These are phyloP conservation scores for Metarhizium rileyi DNA, from an alignment of 2,329 filamentous ascomycete genomes.

Conservation along the genomic window DNA sequence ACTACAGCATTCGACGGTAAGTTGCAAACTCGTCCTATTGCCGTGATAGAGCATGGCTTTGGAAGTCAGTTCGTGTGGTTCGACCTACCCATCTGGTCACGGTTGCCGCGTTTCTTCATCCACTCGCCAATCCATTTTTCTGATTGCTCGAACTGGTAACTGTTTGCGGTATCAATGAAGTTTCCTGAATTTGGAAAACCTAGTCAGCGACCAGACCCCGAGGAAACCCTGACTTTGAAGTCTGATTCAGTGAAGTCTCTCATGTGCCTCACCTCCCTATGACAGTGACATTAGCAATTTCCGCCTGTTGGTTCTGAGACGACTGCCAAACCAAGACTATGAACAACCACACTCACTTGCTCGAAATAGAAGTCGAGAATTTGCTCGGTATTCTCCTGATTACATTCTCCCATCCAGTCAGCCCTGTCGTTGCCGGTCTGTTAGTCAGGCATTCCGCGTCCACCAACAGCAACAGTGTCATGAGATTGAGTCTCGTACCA, in stretches of 20 bases:
- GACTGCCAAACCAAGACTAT: neutral
- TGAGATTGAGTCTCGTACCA: constrained; percentile 23
- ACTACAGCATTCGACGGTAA: constrained; percentile 32
- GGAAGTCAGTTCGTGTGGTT: neutral
- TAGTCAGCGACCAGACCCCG: neutral
- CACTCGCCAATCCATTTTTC: constrained; percentile 62
- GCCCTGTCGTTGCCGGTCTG: constrained; percentile 27
- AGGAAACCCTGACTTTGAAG: neutral
- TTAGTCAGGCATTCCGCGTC: neutral
- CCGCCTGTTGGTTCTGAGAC: neutral
- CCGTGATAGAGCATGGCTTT: neutral
- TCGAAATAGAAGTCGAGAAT: constrained; percentile 58
- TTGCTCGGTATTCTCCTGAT: constrained; percentile 49
- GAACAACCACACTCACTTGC: constrained; percentile 26
- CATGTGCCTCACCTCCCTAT: constrained; percentile 16
- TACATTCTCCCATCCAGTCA: constrained; percentile 52
- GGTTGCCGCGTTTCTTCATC: constrained; percentile 54
- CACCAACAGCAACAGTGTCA: neutral
- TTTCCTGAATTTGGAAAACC: constrained; percentile 37
- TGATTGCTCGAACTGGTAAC: constrained; percentile 54
- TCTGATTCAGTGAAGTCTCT: neutral
- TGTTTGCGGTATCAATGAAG: constrained; percentile 64
- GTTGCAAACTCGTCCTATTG: neutral
- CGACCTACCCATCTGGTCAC: constrained; percentile 49
- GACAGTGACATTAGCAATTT: neutral